Percentiles rank a stretch among this genome's conserved stretches.
phyloP scores from a whole-genome alignment of 2,329 filamentous ascomycete species.

The Septoria linicola region DNA sequence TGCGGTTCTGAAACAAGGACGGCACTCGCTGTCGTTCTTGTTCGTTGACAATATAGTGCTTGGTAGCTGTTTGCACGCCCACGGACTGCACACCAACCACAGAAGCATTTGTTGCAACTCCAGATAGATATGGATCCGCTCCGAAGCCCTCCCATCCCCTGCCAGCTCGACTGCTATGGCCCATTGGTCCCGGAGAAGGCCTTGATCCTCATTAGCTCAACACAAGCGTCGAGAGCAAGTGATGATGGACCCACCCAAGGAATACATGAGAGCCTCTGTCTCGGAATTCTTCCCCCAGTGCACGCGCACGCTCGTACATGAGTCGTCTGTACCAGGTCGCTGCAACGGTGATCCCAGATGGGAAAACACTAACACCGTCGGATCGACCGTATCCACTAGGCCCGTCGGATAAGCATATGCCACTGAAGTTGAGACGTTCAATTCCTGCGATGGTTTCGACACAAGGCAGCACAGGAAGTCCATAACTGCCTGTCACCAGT shows the following conservation, averaged over 20 bases:
- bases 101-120: slow-evolving; percentile 72
- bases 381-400: slow-evolving; percentile 78
- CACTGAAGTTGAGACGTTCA: slow-evolving; percentile 65
- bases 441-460: slow-evolving; percentile 46
- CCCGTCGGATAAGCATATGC: slow-evolving; percentile 80
- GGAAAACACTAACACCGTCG: slow-evolving; percentile 82
- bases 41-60: slow-evolving; percentile 61
- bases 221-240: no score
- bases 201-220: no score
- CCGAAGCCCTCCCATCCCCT: slow-evolving; percentile 92
- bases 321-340: slow-evolving; percentile 85
- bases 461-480: no score
- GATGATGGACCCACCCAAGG: no score
- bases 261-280: slow-evolving; percentile 72
- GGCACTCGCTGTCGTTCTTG: slow-evolving; percentile 41
- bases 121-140: slow-evolving; percentile 80
- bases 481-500: slow-evolving; percentile 33
- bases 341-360: slow-evolving; percentile 81
- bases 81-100: slow-evolving; percentile 71
- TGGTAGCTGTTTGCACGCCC: slow-evolving; percentile 71
- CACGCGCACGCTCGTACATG: slow-evolving; percentile 75
- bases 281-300: slow-evolving; percentile 69
- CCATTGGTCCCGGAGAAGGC: slow-evolving; percentile 81
- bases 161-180: slow-evolving; percentile 78
- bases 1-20: slow-evolving; percentile 23